A percentile compares a stretch with the other conserved stretches of the same genome.
phyloP scores from a whole-genome alignment of 495 filamentous ascomycete genomes.

The Aeminium ludgeri region DNA sequence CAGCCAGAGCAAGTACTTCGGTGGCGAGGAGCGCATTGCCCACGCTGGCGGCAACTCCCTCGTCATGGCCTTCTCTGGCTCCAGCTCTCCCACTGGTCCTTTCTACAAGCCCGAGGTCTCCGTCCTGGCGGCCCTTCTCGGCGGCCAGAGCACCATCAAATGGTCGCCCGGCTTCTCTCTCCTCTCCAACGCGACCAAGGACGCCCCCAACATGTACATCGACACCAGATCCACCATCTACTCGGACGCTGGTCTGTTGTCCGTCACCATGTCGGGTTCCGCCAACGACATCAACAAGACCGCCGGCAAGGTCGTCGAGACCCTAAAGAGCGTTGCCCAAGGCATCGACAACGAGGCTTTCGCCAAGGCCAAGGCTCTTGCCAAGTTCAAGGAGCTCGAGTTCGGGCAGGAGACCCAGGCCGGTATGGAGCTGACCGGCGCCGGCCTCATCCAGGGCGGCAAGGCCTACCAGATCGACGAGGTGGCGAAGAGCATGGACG shows the following conservation, averaged over 20 bases:
- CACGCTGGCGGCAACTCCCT: constrained; percentile 53
- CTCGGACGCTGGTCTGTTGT: constrained; percentile 84
- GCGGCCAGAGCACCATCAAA: constrained; percentile 81
- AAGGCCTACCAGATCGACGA: constrained; percentile 79
- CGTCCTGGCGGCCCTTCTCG: constrained; percentile 78
- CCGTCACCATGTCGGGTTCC: constrained; percentile 58
- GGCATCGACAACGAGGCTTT: constrained; percentile 65
- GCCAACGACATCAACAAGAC: constrained; percentile 48
- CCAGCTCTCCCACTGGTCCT: constrained; percentile 51
- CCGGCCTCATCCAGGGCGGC: constrained; percentile 59
- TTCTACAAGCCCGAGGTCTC: constrained; percentile 76
- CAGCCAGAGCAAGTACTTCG: constrained; percentile 63
- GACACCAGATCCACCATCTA: constrained; percentile 64
- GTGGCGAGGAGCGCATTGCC: constrained; percentile 82
- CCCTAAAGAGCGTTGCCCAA: constrained; percentile 54
- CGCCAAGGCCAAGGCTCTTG: constrained; percentile 76
- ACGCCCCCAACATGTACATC: constrained; percentile 46
- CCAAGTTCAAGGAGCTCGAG: constrained; percentile 86
- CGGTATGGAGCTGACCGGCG: constrained; percentile 53
- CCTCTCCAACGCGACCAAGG: constrained; percentile 57
- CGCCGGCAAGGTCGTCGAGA: constrained; percentile 50
- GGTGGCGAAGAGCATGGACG: constrained; percentile 59
- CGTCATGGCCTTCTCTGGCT: constrained; percentile 84
- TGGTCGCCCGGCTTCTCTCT: constrained; percentile 89
- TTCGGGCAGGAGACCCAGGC: constrained; percentile 54